Evolutionary conservation across 2,329 filamentous ascomycete species (phyloP).

Genomic region (Apiospora pterosperma): DNA sequence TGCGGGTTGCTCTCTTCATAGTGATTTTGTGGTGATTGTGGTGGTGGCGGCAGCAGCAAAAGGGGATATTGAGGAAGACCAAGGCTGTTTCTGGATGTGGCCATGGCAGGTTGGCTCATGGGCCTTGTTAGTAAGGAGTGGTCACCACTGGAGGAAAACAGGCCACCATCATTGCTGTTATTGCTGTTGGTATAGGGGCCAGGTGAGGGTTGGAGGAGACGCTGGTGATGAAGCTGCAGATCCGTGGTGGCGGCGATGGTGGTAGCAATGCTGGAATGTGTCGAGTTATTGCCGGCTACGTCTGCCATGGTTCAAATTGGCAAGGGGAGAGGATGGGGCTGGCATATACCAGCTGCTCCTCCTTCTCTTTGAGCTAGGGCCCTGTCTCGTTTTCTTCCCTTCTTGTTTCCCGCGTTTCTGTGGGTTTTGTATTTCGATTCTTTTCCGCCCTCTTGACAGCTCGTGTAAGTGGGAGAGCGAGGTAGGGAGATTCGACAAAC

Average conservation of each 20-base stretch:
- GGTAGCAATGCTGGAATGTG: not conserved
- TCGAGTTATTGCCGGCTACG: not conserved
- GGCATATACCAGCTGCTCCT: not conserved
- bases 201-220: not conserved
- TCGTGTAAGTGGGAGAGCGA: not conserved
- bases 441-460: not conserved
- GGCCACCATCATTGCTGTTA: not conserved
- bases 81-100: constrained; percentile 5
- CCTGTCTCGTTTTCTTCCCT: not conserved
- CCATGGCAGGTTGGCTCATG: constrained; percentile 21
- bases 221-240: not conserved
- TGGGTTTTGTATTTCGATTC: too few species aligned
- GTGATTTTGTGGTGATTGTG: not conserved
- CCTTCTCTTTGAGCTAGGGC: not conserved
- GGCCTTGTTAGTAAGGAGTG: constrained; percentile 15
- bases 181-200: not conserved
- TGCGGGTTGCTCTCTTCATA: not conserved
- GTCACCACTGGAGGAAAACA: not conserved
- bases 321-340: not conserved
- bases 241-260: not conserved
- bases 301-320: constrained; percentile 3
- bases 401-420: not conserved
- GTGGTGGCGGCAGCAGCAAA: not conserved
- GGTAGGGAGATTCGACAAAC: not conserved
- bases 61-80: not conserved